Evolutionary conservation across 768 basidiomycete genomes (phyloP).

Genomic region (Boletus rufocinnamomeus): DNA sequence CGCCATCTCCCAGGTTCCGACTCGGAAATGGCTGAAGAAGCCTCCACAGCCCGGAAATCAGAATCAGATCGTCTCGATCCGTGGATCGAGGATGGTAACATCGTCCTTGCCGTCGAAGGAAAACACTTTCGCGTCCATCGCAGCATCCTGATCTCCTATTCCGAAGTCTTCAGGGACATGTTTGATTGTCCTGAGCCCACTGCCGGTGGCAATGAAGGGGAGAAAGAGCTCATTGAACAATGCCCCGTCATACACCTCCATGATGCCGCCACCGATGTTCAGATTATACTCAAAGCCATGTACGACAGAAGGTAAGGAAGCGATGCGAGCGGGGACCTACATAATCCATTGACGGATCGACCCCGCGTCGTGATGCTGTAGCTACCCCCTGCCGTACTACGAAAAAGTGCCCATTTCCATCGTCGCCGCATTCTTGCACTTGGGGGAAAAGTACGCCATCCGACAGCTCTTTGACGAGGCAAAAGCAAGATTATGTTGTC

Average conservation of each 20-base stretch:
- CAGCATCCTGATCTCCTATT: constrained; percentile 3
- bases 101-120: constrained; percentile 3
- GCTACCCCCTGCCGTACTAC: constrained; percentile 14
- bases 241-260: constrained; percentile 27
- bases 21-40: constrained; percentile 1
- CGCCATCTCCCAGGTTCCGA: background rate
- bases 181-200: background rate
- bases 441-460: constrained; percentile 30
- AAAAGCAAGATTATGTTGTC: constrained; percentile 5
- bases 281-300: constrained; percentile 18
- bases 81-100: constrained; percentile 9
- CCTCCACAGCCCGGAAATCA: background rate
- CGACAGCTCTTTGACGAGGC: constrained; percentile 12
- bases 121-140: constrained; percentile 11
- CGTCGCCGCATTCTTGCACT: constrained; percentile 15
- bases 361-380: background rate
- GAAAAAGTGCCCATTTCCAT: constrained; percentile 8
- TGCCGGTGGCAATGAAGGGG: background rate
- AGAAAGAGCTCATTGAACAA: background rate
- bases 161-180: constrained; percentile 9
- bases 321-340: background rate
- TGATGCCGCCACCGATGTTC: constrained; percentile 16
- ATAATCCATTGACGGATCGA: background rate
- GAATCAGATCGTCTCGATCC: constrained; percentile 9
- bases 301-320: constrained; percentile 19